These are phyloP conservation scores for Epichloe sibirici DNA, from an alignment of 2,329 filamentous ascomycete species.

Conservation along the genomic window DNA sequence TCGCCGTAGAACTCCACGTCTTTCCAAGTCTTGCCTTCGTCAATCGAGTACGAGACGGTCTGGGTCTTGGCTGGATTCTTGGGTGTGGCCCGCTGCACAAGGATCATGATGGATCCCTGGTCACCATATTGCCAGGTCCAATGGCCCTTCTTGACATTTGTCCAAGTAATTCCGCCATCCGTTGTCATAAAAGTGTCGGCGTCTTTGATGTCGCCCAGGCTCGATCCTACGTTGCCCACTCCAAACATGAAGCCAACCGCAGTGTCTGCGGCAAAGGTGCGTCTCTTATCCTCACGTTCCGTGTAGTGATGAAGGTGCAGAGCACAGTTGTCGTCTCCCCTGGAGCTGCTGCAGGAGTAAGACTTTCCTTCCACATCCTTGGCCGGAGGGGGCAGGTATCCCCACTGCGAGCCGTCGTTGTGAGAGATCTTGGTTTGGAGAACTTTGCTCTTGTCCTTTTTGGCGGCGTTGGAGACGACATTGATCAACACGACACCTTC, in stretches of 20 bases:
- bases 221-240: slow-evolving; percentile 74
- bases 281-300: slow-evolving; percentile 67
- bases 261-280: slow-evolving; percentile 78
- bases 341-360: slow-evolving; percentile 52
- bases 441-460: slow-evolving; percentile 68
- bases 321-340: slow-evolving; percentile 57
- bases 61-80: slow-evolving; percentile 59
- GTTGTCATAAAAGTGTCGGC: slow-evolving; percentile 83
- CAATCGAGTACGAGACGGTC: slow-evolving; percentile 59
- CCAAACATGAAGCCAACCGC: slow-evolving; percentile 87
- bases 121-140: slow-evolving; percentile 96
- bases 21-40: slow-evolving; percentile 72
- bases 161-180: slow-evolving; percentile 87
- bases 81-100: slow-evolving; percentile 59
- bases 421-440: slow-evolving; percentile 89
- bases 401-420: slow-evolving; percentile 89
- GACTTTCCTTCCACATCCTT: slow-evolving; percentile 59
- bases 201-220: slow-evolving; percentile 53
- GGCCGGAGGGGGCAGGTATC: slow-evolving; percentile 57
- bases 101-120: slow-evolving; percentile 82
- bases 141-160: slow-evolving; percentile 68
- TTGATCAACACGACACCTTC: slow-evolving; percentile 88
- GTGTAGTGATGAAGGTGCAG: slow-evolving; percentile 95
- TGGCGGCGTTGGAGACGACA: slow-evolving; percentile 61
- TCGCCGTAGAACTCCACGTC: slow-evolving; percentile 61